Conservation (phyloP, 345 rosid species). For the Pelargonium nanum region DNA sequence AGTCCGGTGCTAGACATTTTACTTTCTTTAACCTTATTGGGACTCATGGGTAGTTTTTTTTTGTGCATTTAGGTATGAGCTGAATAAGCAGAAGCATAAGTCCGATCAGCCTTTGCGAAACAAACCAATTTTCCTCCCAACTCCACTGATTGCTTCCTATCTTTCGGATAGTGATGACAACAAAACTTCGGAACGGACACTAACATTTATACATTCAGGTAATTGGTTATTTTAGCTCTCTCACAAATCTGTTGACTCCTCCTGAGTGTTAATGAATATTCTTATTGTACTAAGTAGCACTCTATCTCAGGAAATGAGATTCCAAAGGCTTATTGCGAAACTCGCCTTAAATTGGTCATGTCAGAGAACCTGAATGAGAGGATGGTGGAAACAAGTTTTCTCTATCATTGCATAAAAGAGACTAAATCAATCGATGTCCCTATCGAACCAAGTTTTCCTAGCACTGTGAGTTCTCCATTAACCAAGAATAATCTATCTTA, state of each 20-base stretch:
- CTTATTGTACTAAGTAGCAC: background rate
- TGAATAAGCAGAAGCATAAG: conserved; percentile 9
- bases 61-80: conserved; percentile 15
- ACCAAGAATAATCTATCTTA: background rate
- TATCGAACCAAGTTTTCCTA: conserved; percentile 5
- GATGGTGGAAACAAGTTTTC: conserved; percentile 9
- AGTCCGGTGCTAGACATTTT: background rate
- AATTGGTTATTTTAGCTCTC: background rate
- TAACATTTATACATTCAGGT: conserved; percentile 3
- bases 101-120: conserved; percentile 1
- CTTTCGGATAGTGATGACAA: conserved; percentile 7
- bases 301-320: conserved; percentile 5
- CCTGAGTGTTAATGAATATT: background rate
- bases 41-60: background rate
- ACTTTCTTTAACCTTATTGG: background rate
- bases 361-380: conserved; percentile 9
- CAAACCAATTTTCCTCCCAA: background rate
- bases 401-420: conserved; percentile 5
- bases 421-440: background rate
- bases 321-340: background rate
- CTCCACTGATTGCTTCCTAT: background rate
- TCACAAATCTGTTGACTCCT: background rate
- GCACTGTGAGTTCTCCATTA: conserved; percentile 4
- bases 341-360: conserved; percentile 8
- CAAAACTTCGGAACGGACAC: conserved; percentile 6